phyloP scores from a whole-genome alignment of 306 rosid genomes.

The Cyclanthera cordifolia region DNA sequence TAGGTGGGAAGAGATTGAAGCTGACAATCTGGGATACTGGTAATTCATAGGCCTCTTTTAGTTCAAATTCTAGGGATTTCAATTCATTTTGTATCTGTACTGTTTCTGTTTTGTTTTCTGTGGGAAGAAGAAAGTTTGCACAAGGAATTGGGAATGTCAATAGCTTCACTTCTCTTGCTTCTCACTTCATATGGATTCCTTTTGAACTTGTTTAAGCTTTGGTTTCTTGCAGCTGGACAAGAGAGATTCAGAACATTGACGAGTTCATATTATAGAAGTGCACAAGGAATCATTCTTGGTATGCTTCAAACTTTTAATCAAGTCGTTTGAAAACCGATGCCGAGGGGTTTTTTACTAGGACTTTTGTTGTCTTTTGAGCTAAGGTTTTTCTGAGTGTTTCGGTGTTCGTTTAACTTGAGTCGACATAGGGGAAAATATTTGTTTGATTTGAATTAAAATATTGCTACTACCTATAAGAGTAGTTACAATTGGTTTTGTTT shows the following conservation, averaged over 20 bases:
- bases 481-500: not conserved
- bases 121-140: not conserved
- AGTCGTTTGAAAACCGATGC: not conserved
- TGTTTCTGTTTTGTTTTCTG: not conserved
- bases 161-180: not conserved
- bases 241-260: conserved; percentile 92
- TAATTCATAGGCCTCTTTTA: conserved; percentile 14
- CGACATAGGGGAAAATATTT: not conserved
- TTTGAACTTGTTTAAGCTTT: not conserved
- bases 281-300: conserved; percentile 95
- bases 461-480: not conserved
- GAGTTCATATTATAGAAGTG: conserved; percentile 87
- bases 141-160: conserved; percentile 8
- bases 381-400: not conserved
- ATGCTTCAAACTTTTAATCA: conserved; percentile 17
- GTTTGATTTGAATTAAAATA: not conserved
- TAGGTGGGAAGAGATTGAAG: conserved; percentile 77
- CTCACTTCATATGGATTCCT: not conserved
- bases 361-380: not conserved
- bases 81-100: not conserved
- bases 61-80: not conserved
- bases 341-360: not conserved
- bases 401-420: not conserved
- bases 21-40: conserved; percentile 99
- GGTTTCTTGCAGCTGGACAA: conserved; percentile 79